Percentiles rank a stretch among this genome's conserved stretches.
Evolutionary conservation across 2,329 filamentous ascomycete genomes (phyloP).

Genomic region (Aureobasidium sp.): DNA sequence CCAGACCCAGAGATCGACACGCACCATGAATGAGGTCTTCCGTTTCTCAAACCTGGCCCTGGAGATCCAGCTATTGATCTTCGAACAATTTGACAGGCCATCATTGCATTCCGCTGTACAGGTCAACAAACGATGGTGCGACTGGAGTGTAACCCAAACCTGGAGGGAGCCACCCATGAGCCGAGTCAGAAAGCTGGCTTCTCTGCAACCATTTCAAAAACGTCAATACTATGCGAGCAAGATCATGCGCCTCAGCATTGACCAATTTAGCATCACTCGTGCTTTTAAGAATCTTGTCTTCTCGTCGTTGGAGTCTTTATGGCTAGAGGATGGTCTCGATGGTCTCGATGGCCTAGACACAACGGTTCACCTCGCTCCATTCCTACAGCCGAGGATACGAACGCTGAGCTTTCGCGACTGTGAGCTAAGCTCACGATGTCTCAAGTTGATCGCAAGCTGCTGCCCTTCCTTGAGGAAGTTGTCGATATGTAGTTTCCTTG

Average conservation of each 20-base stretch:
- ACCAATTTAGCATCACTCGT: not conserved
- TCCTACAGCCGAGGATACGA: not conserved
- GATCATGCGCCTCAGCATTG: not conserved
- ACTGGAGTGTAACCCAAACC: not conserved
- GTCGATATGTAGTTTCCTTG: not conserved
- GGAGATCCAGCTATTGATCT: not conserved
- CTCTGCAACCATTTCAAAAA: not conserved
- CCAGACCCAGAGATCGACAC: not conserved
- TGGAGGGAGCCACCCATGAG: not conserved
- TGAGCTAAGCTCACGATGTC: not conserved
- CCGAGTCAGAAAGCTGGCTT: not conserved
- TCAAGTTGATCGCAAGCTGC: not conserved
- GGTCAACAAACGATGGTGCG: not conserved
- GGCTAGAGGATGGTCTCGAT: not conserved
- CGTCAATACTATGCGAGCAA: constrained; percentile 1
- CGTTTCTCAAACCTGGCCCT: not conserved
- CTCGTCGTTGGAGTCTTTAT: not conserved
- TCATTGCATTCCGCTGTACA: not conserved
- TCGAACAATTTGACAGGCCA: not conserved
- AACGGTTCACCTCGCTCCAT: not conserved
- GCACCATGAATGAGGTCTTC: not conserved
- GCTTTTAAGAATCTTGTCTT: not conserved
- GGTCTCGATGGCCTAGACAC: not conserved
- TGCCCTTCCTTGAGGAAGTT: not conserved
- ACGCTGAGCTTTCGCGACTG: not conserved